Evolutionary conservation across 345 rosid genomes (phyloP).

Genomic region (Erysimum cheiranthoides): DNA sequence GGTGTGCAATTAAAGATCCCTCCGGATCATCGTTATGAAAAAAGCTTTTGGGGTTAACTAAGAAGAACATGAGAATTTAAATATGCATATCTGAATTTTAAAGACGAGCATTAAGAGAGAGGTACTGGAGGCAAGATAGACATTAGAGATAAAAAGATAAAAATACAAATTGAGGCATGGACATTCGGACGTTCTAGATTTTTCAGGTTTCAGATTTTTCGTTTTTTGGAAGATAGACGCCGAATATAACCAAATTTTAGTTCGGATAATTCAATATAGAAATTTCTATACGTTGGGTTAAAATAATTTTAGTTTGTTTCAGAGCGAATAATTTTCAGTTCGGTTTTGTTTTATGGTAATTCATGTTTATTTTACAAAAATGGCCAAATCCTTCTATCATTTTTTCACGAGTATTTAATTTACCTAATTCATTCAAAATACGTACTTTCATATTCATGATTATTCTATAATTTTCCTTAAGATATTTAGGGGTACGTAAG

Average conservation of each 20-base stretch:
- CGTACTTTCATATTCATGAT: background rate
- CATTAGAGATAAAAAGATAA: background rate
- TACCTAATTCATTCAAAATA: background rate
- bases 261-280: background rate
- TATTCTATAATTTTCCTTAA: background rate
- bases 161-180: background rate
- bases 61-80: background rate
- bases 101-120: background rate
- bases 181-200: background rate
- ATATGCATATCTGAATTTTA: background rate
- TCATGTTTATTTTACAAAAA: background rate
- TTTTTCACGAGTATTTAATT: background rate
- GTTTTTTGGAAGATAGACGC: background rate
- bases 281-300: background rate
- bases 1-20: conserved; percentile 8
- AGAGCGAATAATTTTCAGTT: background rate
- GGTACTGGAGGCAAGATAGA: background rate
- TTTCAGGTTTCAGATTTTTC: background rate
- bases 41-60: background rate
- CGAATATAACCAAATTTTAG: background rate
- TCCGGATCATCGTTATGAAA: background rate
- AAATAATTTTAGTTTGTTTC: background rate
- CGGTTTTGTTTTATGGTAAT: background rate
- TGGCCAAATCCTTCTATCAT: background rate
- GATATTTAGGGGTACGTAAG: background rate